A percentile compares a stretch with the other conserved stretches of the same genome.
Conservation (phyloP, 2,329 filamentous ascomycete species). For the Talaromyces sp. region DNA sequence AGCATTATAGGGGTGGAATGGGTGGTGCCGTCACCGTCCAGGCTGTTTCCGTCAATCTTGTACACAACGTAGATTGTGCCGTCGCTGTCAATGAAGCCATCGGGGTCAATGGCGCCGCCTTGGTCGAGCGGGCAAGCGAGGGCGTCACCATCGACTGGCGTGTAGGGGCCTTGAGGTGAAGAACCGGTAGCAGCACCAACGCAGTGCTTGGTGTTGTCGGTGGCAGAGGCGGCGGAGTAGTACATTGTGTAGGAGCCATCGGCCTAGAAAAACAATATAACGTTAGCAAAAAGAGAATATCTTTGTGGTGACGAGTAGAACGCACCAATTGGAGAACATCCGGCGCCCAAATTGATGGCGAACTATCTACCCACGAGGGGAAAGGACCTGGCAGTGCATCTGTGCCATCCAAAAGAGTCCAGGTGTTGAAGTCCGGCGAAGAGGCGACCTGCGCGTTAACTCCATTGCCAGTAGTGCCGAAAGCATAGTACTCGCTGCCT, state of each 20-base stretch:
- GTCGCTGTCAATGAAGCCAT: conserved; percentile 48
- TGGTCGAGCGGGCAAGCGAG: conserved; percentile 46
- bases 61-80: conserved; percentile 54
- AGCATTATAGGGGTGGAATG: conserved; percentile 53
- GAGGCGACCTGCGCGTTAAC: conserved; percentile 50
- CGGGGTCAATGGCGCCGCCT: conserved; percentile 57
- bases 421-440: conserved; percentile 41
- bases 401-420: conserved; percentile 42
- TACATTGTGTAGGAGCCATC: conserved; percentile 52
- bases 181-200: conserved; percentile 49
- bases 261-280: conserved; percentile 12
- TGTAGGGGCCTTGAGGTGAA: conserved; percentile 46
- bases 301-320: neutral
- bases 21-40: conserved; percentile 36
- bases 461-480: conserved; percentile 46
- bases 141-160: conserved; percentile 32
- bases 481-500: conserved; percentile 50
- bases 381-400: conserved; percentile 47
- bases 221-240: conserved; percentile 45
- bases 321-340: conserved; percentile 46
- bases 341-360: conserved; percentile 52
- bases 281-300: neutral
- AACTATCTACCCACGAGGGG: conserved; percentile 45
- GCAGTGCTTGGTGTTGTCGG: conserved; percentile 44
- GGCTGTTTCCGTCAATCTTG: conserved; percentile 57